Evolutionary conservation across 768 basidiomycete species (phyloP).

Genomic region (Pleurotus citrinopileatus): DNA sequence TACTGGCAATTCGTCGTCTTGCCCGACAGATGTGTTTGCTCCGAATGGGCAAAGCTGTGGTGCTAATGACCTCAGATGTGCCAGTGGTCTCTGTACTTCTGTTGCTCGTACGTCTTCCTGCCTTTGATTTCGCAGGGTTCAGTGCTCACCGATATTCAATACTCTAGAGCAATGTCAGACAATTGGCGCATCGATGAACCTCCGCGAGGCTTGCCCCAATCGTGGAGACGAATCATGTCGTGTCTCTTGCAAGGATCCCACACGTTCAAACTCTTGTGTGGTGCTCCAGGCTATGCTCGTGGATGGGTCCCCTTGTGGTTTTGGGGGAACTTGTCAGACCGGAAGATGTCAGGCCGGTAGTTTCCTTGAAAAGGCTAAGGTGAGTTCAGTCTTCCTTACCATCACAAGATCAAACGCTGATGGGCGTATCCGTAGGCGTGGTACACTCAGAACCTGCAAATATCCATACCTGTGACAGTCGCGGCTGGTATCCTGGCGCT

Average conservation of each 20-base stretch:
- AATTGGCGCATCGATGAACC: conserved; percentile 68
- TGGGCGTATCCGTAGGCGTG: conserved; percentile 65
- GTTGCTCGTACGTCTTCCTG: conserved; percentile 46
- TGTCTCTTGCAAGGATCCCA: conserved; percentile 79
- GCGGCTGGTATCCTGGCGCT: conserved; percentile 64
- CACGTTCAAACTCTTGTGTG: conserved; percentile 55
- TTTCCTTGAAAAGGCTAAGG: conserved; percentile 60
- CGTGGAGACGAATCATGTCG: conserved; percentile 66
- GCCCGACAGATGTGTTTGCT: conserved; percentile 61
- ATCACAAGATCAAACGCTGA: conserved; percentile 8
- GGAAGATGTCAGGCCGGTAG: conserved; percentile 62
- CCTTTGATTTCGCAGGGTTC: conserved; percentile 9
- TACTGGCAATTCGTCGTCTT: conserved; percentile 69
- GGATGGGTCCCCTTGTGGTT: conserved; percentile 85
- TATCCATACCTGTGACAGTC: conserved; percentile 76
- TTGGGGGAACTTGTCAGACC: conserved; percentile 63
- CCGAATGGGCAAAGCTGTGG: conserved; percentile 75
- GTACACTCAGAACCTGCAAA: conserved; percentile 75
- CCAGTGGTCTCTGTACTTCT: conserved; percentile 78
- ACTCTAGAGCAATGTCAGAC: conserved; percentile 71
- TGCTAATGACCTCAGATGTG: conserved; percentile 59
- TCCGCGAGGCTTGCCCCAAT: conserved; percentile 64
- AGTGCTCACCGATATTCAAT: conserved; percentile 13
- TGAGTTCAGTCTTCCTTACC: conserved; percentile 21
- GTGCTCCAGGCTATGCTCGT: conserved; percentile 67